These are phyloP conservation scores for Calonectria pseudoturangicola DNA, from an alignment of 2,329 filamentous ascomycete genomes.

Conservation along the genomic window DNA sequence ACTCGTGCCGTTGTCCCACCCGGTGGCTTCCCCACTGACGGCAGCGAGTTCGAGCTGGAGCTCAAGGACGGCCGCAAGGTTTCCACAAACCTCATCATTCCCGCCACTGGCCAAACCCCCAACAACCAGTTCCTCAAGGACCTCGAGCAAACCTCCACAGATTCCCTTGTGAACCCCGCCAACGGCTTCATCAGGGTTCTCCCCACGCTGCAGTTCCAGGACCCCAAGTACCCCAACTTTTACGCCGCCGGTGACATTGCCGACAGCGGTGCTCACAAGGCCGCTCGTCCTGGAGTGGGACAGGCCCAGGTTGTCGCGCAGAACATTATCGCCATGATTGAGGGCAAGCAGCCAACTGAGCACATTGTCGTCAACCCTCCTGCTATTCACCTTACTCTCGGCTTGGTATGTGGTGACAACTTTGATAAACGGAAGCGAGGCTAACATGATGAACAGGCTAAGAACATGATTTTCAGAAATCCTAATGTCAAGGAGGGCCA, in stretches of 20 bases:
- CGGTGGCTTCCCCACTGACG: slow-evolving; percentile 49
- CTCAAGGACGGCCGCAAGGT: slow-evolving; percentile 50
- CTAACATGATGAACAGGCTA: slow-evolving; percentile 43
- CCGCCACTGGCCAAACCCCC: slow-evolving; percentile 51
- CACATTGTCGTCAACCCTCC: slow-evolving; percentile 45
- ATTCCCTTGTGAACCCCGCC: slow-evolving; percentile 42
- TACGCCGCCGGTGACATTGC: slow-evolving; percentile 54
- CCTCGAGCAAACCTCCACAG: slow-evolving; percentile 30
- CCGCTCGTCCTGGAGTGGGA: slow-evolving; percentile 46
- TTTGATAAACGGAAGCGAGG: accelerated
- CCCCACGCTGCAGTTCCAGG: slow-evolving; percentile 48
- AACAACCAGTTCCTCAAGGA: slow-evolving; percentile 52
- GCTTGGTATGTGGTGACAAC: slow-evolving; percentile 40
- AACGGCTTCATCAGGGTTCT: slow-evolving; percentile 52
- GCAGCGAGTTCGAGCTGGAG: slow-evolving; percentile 44
- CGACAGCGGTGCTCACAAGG: slow-evolving; percentile 53
- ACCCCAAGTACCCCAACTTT: slow-evolving; percentile 50
- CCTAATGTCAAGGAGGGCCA: slow-evolving; percentile 44
- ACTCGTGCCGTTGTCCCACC: slow-evolving; percentile 48
- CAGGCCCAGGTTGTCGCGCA: slow-evolving; percentile 50
- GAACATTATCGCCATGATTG: slow-evolving; percentile 50
- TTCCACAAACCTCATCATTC: slow-evolving; percentile 49
- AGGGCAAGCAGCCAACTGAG: slow-evolving; percentile 38
- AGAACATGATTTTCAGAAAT: slow-evolving; percentile 54
- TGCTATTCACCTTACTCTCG: slow-evolving; percentile 50